A percentile compares a stretch with the other conserved stretches of the same genome.
These are phyloP conservation scores for Salvia splendens DNA, from an alignment of 257 asterid genomes.

Conservation along the genomic window DNA sequence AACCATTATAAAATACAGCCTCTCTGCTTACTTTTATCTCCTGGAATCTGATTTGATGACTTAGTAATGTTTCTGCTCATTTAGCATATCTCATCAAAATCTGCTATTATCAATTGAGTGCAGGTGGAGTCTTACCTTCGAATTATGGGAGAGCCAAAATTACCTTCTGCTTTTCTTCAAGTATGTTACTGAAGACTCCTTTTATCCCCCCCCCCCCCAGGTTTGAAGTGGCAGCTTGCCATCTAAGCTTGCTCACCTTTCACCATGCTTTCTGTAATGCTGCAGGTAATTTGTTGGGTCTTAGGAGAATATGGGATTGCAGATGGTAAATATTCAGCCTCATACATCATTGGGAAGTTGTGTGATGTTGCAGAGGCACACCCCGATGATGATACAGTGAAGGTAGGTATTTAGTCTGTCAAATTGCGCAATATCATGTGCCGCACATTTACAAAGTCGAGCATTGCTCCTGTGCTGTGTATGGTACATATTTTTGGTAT, in stretches of 20 bases:
- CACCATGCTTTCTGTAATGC: conserved; percentile 21
- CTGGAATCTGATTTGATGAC: conserved; percentile 19
- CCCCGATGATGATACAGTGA: conserved; percentile 85
- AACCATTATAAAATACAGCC: background rate
- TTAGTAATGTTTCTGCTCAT: conserved; percentile 28
- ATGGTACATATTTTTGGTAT: conserved; percentile 5
- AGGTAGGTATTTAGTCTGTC: conserved; percentile 45
- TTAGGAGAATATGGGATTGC: conserved; percentile 97
- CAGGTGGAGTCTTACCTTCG: conserved; percentile 96
- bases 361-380: conserved; percentile 95
- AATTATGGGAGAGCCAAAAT: conserved; percentile 90
- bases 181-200: conserved; percentile 44
- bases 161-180: conserved; percentile 93
- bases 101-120: conserved; percentile 36
- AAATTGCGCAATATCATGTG: conserved; percentile 8
- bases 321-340: conserved; percentile 87
- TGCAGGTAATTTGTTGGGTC: conserved; percentile 97
- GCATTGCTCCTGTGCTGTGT: conserved; percentile 7
- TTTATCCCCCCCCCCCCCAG: conserved; percentile 7
- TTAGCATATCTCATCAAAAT: conserved; percentile 23
- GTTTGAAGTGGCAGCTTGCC: conserved; percentile 15
- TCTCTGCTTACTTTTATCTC: background rate
- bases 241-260: conserved; percentile 18
- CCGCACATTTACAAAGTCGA: no score
- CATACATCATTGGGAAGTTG: conserved; percentile 88